Percentiles rank a stretch among this genome's conserved stretches.
Evolutionary conservation across 768 basidiomycete species (phyloP).

Genomic region (Mrakia frigida): DNA sequence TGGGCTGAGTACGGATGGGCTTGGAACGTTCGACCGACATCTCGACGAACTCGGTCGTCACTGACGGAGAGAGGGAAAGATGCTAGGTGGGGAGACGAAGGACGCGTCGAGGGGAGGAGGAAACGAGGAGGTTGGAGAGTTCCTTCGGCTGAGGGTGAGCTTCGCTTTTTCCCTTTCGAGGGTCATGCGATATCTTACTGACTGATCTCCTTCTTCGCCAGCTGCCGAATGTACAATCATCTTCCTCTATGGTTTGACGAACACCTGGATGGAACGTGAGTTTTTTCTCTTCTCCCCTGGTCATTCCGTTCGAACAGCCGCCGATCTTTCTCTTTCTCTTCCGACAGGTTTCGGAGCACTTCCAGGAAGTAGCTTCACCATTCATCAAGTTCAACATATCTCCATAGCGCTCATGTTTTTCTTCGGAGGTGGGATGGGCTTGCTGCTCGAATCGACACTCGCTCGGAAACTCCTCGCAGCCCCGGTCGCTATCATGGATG

Average conservation of each 20-base stretch:
- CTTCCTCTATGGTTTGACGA: constrained; percentile 80
- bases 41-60: constrained; percentile 36
- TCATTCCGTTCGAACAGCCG: not conserved
- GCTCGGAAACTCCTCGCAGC: constrained; percentile 69
- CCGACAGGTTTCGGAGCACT: constrained; percentile 61
- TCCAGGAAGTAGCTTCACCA: constrained; percentile 74
- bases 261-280: constrained; percentile 90
- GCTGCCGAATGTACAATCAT: constrained; percentile 51
- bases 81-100: not conserved
- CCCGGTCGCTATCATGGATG: constrained; percentile 40
- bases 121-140: not conserved
- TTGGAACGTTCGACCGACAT: constrained; percentile 70
- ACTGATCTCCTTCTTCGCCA: not conserved
- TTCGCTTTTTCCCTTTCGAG: not conserved
- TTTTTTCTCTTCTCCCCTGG: not conserved
- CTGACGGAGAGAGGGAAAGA: not conserved
- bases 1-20: constrained; percentile 81
- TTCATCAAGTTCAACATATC: constrained; percentile 83
- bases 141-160: not conserved
- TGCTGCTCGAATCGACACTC: constrained; percentile 75
- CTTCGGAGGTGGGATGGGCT: constrained; percentile 83
- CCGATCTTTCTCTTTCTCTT: not conserved
- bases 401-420: constrained; percentile 82
- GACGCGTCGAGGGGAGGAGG: not conserved
- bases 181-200: not conserved